Evolutionary conservation across 331 rosid species (phyloP).

Genomic region (Acacia pycnantha): DNA sequence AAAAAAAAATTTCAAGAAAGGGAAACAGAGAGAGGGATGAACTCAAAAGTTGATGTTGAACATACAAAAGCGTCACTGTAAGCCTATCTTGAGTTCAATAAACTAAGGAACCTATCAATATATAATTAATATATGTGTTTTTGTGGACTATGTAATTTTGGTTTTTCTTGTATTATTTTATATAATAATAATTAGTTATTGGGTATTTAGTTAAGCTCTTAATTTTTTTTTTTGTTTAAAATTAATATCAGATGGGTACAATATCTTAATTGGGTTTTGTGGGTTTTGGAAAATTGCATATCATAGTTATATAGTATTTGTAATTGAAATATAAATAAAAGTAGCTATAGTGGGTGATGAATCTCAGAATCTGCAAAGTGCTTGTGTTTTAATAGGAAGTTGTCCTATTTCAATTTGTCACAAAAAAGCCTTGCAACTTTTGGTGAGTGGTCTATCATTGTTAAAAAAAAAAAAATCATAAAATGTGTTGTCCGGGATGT

Average conservation of each 20-base stretch:
- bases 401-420: conserved; percentile 6
- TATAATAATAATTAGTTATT: not conserved
- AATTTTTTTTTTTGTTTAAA: not conserved
- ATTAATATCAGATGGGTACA: not conserved
- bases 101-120: not conserved
- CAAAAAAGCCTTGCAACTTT: conserved; percentile 20
- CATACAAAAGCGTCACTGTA: not conserved
- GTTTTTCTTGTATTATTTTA: not conserved
- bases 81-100: not conserved
- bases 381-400: not conserved
- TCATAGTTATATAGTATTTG: not conserved
- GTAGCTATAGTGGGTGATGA: not conserved
- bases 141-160: not conserved
- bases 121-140: not conserved
- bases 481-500: not conserved
- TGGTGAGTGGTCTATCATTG: not conserved
- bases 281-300: not conserved
- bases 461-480: not conserved
- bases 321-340: not conserved
- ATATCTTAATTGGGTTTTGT: not conserved
- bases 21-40: conserved; percentile 3
- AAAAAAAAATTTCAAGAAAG: not conserved
- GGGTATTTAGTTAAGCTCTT: not conserved
- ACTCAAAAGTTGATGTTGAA: conserved; percentile 1
- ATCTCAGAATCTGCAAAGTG: conserved; percentile 9